Conservation (phyloP, 2,329 filamentous ascomycete genomes). For the Penicillium sp. region DNA sequence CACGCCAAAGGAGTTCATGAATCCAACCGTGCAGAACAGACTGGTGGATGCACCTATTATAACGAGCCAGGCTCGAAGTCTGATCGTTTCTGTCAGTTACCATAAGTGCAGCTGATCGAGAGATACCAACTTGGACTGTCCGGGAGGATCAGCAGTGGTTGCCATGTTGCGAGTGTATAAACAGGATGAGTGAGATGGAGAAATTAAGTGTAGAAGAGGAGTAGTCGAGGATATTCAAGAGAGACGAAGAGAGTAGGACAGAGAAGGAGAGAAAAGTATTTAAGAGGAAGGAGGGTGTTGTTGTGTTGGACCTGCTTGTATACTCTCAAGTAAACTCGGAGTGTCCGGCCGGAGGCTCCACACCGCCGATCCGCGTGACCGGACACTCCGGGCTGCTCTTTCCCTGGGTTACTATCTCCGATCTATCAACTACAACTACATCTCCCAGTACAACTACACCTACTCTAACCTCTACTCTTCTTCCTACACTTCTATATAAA, state of each 20-base stretch:
- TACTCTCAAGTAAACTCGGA: no score
- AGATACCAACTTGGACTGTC: constrained; percentile 31
- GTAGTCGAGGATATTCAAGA: not conserved
- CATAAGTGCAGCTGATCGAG: not conserved
- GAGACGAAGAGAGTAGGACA: not conserved
- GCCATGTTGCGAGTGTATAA: no score
- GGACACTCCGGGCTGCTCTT: not conserved
- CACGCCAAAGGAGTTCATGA: constrained; percentile 43
- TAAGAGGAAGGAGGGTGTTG: no score
- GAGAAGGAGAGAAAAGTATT: not conserved
- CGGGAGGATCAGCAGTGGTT: not conserved
- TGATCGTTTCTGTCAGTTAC: constrained; percentile 8
- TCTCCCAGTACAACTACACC: no score
- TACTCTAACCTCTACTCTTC: no score
- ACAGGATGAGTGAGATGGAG: no score
- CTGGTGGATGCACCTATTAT: constrained; percentile 35
- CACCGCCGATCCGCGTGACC: no score
- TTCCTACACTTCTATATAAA: no score
- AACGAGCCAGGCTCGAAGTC: constrained; percentile 30
- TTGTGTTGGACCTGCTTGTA: no score
- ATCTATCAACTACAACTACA: not conserved
- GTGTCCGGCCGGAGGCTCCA: no score
- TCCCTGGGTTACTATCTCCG: not conserved
- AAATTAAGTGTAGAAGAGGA: no score
- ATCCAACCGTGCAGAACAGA: constrained; percentile 44